Evolutionary conservation across 1,139 yeast species (phyloP).

Genomic region (Petasospora rhodanensis): DNA sequence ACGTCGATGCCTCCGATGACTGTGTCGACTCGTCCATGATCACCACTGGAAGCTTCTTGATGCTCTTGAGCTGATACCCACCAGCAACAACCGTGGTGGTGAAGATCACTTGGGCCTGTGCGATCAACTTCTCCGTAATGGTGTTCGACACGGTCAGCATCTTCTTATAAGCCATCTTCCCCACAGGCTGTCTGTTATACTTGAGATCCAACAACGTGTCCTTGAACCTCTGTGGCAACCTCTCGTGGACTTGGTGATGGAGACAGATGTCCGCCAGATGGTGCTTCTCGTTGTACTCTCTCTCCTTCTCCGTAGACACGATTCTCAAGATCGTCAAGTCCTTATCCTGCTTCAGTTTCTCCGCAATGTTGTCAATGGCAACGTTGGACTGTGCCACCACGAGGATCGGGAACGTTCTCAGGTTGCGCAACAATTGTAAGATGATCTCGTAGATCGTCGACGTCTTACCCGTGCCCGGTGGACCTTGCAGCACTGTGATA

Average conservation of each 20-base stretch:
- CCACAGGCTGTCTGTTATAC: slow-evolving; percentile 34
- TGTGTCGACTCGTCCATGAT: slow-evolving; percentile 71
- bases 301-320: slow-evolving; percentile 54
- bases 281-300: slow-evolving; percentile 52
- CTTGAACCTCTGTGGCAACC: slow-evolving; percentile 41
- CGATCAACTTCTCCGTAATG: slow-evolving; percentile 45
- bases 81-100: slow-evolving; percentile 73
- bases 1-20: slow-evolving; percentile 65
- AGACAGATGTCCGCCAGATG: slow-evolving; percentile 56
- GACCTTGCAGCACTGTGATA: slow-evolving; percentile 62
- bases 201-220: slow-evolving; percentile 41
- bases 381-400: slow-evolving; percentile 76
- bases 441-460: slow-evolving; percentile 64
- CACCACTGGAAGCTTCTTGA: slow-evolving; percentile 58
- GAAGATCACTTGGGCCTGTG: slow-evolving; percentile 65
- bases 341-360: slow-evolving; percentile 51
- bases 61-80: slow-evolving; percentile 53
- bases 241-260: slow-evolving; percentile 53
- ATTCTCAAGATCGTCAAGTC: slow-evolving; percentile 49
- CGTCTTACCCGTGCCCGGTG: slow-evolving; percentile 69
- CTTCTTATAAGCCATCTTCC: slow-evolving; percentile 46
- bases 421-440: slow-evolving; percentile 50
- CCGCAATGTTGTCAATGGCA: slow-evolving; percentile 75
- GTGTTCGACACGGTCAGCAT: slow-evolving; percentile 40
- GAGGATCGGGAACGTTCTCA: slow-evolving; percentile 57